A percentile compares a stretch with the other conserved stretches of the same genome.
phyloP scores from a whole-genome alignment of 2,329 filamentous ascomycete species.

The Aureobasidium sp. region DNA sequence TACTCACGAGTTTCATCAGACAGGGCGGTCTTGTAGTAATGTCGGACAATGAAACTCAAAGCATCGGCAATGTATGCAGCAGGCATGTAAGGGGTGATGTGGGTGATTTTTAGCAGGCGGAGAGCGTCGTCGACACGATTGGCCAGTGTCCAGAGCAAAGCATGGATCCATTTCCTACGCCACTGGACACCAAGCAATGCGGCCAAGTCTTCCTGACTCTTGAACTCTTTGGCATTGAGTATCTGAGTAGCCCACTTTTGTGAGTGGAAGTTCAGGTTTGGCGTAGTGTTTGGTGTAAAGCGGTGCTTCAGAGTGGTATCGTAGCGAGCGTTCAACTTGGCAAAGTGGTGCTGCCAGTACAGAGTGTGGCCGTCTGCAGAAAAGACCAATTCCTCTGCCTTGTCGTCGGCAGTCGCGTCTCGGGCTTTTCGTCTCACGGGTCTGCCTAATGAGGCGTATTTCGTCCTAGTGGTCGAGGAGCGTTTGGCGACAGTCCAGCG shows the following conservation, averaged over 20 bases:
- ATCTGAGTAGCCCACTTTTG: conserved; percentile 14
- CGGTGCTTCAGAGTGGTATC: conserved; percentile 2
- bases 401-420: not conserved
- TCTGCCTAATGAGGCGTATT: not conserved
- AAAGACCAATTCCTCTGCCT: conserved; percentile 1
- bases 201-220: conserved; percentile 17
- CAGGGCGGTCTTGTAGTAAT: not conserved
- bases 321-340: conserved; percentile 11
- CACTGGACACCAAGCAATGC: not conserved
- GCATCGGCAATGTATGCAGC: conserved; percentile 34
- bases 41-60: conserved; percentile 18
- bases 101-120: conserved; percentile 34
- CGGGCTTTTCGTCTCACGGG: not conserved
- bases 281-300: not conserved
- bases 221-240: conserved; percentile 13
- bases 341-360: conserved; percentile 14
- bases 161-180: conserved; percentile 29
- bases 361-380: conserved; percentile 4
- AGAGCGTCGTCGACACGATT: conserved; percentile 30
- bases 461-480: not conserved
- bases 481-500: conserved; percentile 7
- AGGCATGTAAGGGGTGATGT: conserved; percentile 26
- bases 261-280: conserved; percentile 13
- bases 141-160: conserved; percentile 38
- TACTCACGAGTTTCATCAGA: not conserved